Evolutionary conservation across 352 stramenopile species (phyloP).

Genomic region (Phytophthora nicotianae): DNA sequence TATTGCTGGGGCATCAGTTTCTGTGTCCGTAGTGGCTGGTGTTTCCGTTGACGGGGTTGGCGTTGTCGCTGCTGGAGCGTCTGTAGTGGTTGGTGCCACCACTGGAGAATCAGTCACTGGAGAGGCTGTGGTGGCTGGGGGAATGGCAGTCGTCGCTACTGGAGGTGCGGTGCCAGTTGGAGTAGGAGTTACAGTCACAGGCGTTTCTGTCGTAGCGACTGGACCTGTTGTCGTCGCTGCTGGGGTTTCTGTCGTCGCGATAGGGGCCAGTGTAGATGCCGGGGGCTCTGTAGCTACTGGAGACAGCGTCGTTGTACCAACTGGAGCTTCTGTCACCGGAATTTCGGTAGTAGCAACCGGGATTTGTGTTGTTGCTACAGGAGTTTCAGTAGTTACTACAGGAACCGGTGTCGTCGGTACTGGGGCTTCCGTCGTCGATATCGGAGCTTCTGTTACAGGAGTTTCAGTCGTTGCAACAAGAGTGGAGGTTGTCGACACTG

Average conservation of each 20-base stretch:
- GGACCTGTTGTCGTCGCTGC: slow-evolving; percentile 1
- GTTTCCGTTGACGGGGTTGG: not conserved
- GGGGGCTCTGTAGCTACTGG: slow-evolving; percentile 1
- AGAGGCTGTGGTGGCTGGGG: slow-evolving; percentile 10
- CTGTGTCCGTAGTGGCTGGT: not conserved
- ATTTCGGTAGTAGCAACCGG: no score
- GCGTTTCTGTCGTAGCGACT: slow-evolving; percentile 2
- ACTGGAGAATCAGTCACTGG: not conserved
- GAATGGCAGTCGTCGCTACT: not conserved
- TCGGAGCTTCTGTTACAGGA: slow-evolving; percentile 3
- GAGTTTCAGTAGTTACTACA: slow-evolving; percentile 1
- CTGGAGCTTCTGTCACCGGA: not conserved
- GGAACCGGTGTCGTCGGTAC: slow-evolving; percentile 4
- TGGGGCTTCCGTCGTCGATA: not conserved
- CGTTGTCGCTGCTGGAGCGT: not conserved
- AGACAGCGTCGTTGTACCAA: not conserved
- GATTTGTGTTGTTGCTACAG: not conserved
- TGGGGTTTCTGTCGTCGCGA: not conserved
- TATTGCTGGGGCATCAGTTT: not conserved
- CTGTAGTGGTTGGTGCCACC: not conserved
- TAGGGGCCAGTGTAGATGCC: not conserved
- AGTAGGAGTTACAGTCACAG: not conserved
- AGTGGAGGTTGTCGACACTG: not conserved
- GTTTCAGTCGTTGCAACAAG: not conserved
- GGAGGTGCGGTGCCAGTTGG: not conserved